These are phyloP conservation scores for Komagataella populi DNA, from an alignment of 805 yeast genomes.

Conservation along the genomic window DNA sequence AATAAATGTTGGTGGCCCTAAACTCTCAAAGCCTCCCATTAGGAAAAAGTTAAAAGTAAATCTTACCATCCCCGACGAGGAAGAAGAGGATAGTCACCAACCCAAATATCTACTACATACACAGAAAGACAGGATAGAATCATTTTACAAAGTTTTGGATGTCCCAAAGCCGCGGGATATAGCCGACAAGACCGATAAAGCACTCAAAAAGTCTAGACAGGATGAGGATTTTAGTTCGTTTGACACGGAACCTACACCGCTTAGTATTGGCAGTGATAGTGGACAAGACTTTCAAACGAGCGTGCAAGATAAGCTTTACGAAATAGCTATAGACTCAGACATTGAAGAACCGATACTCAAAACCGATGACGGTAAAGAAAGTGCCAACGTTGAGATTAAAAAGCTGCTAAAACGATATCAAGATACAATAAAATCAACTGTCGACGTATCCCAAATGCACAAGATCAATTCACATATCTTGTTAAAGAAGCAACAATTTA, in stretches of 20 bases:
- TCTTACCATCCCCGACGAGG: neutral
- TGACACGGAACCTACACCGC: neutral
- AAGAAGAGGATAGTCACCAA: neutral
- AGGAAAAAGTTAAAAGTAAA: neutral
- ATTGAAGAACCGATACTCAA: neutral
- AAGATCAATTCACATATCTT: neutral
- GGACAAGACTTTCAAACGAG: neutral
- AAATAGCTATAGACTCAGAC: neutral
- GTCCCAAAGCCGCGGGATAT: neutral
- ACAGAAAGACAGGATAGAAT: neutral
- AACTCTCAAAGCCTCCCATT: neutral
- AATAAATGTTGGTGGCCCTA: neutral
- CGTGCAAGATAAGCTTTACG: neutral
- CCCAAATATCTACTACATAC: neutral
- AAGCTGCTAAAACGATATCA: neutral
- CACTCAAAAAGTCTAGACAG: neutral
- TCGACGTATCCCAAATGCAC: neutral
- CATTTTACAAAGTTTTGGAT: neutral
- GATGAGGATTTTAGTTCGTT: neutral
- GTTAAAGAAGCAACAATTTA: neutral
- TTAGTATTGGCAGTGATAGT: neutral
- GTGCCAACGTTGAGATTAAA: neutral
- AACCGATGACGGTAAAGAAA: neutral
- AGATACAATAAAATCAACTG: neutral
- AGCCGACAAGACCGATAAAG: neutral